These are phyloP conservation scores for Ustilago sp. DNA, from an alignment of 1,284 basidiomycete genomes.

Conservation along the genomic window DNA sequence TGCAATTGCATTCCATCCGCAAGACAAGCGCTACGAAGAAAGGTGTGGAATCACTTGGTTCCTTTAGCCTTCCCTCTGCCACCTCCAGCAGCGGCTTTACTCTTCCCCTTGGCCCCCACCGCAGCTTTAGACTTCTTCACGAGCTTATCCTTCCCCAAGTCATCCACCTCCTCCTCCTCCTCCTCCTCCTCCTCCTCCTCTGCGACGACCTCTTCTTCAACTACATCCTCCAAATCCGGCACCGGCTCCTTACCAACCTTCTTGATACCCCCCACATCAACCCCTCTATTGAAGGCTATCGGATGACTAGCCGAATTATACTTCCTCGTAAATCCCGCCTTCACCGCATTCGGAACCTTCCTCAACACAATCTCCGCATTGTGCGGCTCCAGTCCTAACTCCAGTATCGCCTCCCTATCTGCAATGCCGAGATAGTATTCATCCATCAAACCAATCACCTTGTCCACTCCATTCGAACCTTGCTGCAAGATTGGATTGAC, in stretches of 20 bases:
- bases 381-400: slow-evolving; percentile 86
- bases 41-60: slow-evolving; percentile 12
- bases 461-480: slow-evolving; percentile 76
- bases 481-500: slow-evolving; percentile 79
- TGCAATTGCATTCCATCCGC: too few species aligned
- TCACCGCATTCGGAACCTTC: slow-evolving; percentile 83
- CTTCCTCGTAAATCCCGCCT: slow-evolving; percentile 85
- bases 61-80: background rate
- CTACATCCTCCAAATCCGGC: slow-evolving; percentile 62
- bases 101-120: slow-evolving; percentile 50
- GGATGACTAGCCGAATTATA: slow-evolving; percentile 70
- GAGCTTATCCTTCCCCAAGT: slow-evolving; percentile 72
- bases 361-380: slow-evolving; percentile 78
- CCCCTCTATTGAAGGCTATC: slow-evolving; percentile 59
- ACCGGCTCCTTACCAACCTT: slow-evolving; percentile 41
- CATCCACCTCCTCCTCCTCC: slow-evolving; percentile 61
- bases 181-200: slow-evolving; percentile 45
- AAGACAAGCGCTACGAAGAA: too few species aligned
- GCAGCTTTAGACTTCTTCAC: slow-evolving; percentile 73
- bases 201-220: slow-evolving; percentile 70
- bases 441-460: slow-evolving; percentile 89
- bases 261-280: slow-evolving; percentile 34
- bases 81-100: slow-evolving; percentile 7
- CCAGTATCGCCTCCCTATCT: slow-evolving; percentile 94
- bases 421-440: slow-evolving; percentile 92